phyloP scores from a whole-genome alignment of 768 basidiomycete genomes.

The Lentinula raphanica region DNA sequence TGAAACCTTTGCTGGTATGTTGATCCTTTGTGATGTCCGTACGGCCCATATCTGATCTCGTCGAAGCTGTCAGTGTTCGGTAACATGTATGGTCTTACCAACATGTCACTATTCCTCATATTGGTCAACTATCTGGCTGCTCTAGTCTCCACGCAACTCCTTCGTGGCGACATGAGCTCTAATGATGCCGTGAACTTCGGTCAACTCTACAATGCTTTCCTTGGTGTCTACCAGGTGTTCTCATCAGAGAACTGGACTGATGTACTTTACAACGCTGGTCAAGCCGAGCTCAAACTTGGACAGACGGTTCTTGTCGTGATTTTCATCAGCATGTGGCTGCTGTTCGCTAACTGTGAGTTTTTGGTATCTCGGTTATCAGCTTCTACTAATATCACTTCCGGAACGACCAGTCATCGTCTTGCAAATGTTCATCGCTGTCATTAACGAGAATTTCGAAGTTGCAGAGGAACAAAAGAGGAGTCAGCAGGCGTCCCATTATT shows the following conservation, averaged over 20 bases:
- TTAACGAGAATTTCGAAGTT: slow-evolving; percentile 92
- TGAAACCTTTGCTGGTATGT: slow-evolving; percentile 81
- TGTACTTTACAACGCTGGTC: slow-evolving; percentile 57
- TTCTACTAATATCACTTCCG: background rate
- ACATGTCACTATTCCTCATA: slow-evolving; percentile 89
- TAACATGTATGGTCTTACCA: slow-evolving; percentile 83
- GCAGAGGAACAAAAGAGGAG: slow-evolving; percentile 87
- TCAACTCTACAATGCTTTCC: slow-evolving; percentile 77
- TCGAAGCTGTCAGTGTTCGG: slow-evolving; percentile 86
- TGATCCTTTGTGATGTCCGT: slow-evolving; percentile 9
- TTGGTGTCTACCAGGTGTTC: slow-evolving; percentile 85
- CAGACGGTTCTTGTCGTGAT: slow-evolving; percentile 68
- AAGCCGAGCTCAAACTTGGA: slow-evolving; percentile 55
- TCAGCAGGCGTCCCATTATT: slow-evolving; percentile 71
- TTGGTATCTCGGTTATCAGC: slow-evolving; percentile 1
- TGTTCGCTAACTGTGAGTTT: slow-evolving; percentile 87
- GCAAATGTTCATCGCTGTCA: slow-evolving; percentile 96
- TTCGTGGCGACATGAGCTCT: slow-evolving; percentile 72
- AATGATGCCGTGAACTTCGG: slow-evolving; percentile 65
- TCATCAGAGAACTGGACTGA: slow-evolving; percentile 95
- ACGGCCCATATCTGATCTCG: slow-evolving; percentile 1
- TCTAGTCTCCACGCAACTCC: slow-evolving; percentile 74
- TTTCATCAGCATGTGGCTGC: slow-evolving; percentile 78
- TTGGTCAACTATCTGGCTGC: slow-evolving; percentile 84
- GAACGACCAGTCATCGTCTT: slow-evolving; percentile 68